These are phyloP conservation scores for Beauveria pseudobassiana DNA, from an alignment of 2,329 filamentous ascomycete species.

Conservation along the genomic window DNA sequence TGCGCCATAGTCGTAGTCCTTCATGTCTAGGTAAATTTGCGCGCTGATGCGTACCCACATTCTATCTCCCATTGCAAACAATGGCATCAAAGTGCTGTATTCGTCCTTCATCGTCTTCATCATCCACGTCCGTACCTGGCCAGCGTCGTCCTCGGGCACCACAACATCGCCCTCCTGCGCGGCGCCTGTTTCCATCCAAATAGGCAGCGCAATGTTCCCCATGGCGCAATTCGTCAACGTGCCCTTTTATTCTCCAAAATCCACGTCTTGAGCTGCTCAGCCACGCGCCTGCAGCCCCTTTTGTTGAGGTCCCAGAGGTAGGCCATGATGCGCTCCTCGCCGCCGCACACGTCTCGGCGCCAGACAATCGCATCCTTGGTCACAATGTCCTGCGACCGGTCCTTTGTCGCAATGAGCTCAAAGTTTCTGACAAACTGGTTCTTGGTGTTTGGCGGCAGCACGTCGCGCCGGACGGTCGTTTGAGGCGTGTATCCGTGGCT, in stretches of 20 bases:
- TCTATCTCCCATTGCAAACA: slow-evolving; percentile 51
- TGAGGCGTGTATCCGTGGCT: slow-evolving; percentile 66
- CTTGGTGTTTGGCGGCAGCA: slow-evolving; percentile 40
- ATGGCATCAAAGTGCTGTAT: slow-evolving; percentile 64
- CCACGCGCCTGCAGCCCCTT: slow-evolving; percentile 53
- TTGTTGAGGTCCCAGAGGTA: slow-evolving; percentile 59
- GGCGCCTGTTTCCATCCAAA: slow-evolving; percentile 30
- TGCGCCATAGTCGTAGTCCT: slow-evolving; percentile 69
- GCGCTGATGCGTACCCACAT: slow-evolving; percentile 70
- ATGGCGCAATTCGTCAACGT: slow-evolving; percentile 62
- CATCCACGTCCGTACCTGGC: slow-evolving; percentile 50
- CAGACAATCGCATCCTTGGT: slow-evolving; percentile 65
- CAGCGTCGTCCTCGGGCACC: slow-evolving; percentile 24
- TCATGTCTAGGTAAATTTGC: slow-evolving; percentile 75
- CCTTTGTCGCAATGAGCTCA: slow-evolving; percentile 68
- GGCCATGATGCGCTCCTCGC: slow-evolving; percentile 59
- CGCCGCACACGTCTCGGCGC: slow-evolving; percentile 60
- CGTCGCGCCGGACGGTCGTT: slow-evolving; percentile 23
- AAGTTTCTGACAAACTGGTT: slow-evolving; percentile 62
- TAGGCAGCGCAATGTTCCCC: slow-evolving; percentile 65
- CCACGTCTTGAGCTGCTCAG: slow-evolving; percentile 58
- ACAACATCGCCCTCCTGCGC: slow-evolving; percentile 21
- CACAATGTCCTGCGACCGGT: slow-evolving; percentile 65
- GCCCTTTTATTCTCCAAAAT: slow-evolving; percentile 59
- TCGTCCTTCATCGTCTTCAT: slow-evolving; percentile 43